phyloP scores from a whole-genome alignment of 768 basidiomycete species.

The Glaciozyma antarctica region DNA sequence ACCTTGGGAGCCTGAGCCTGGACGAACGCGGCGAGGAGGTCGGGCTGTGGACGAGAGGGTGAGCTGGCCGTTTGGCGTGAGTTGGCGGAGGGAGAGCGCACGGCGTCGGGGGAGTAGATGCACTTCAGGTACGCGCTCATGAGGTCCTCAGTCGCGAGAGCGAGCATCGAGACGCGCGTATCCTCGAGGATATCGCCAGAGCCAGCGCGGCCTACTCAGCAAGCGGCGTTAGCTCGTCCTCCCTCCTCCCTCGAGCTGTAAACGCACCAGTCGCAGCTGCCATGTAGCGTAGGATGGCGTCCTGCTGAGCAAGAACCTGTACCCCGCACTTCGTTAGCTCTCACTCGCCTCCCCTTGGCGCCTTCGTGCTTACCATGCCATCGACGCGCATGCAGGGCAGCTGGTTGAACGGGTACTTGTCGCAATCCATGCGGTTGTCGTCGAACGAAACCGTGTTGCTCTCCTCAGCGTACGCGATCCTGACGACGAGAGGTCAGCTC shows the following conservation, averaged over 20 bases:
- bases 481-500: not conserved
- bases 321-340: not conserved
- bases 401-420: constrained; percentile 9
- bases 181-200: not conserved
- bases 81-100: not conserved
- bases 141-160: not conserved
- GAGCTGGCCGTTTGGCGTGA: no score
- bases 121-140: not conserved
- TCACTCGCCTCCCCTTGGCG: not conserved
- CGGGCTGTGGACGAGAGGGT: not conserved
- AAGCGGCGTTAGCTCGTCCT: not conserved
- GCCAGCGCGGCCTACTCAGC: not conserved
- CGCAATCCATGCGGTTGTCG: not conserved
- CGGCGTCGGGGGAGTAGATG: not conserved
- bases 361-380: not conserved
- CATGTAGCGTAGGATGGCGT: constrained; percentile 6
- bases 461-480: constrained; percentile 1
- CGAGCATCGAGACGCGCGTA: not conserved
- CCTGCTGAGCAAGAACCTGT: not conserved
- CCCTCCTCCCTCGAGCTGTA: no score
- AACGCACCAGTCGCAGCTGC: not conserved
- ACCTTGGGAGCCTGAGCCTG: not conserved
- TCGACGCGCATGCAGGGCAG: not conserved
- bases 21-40: constrained; percentile 3
- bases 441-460: not conserved